Conservation (phyloP, 2,329 filamentous ascomycete species). For the Zymoseptoria crescenta region DNA sequence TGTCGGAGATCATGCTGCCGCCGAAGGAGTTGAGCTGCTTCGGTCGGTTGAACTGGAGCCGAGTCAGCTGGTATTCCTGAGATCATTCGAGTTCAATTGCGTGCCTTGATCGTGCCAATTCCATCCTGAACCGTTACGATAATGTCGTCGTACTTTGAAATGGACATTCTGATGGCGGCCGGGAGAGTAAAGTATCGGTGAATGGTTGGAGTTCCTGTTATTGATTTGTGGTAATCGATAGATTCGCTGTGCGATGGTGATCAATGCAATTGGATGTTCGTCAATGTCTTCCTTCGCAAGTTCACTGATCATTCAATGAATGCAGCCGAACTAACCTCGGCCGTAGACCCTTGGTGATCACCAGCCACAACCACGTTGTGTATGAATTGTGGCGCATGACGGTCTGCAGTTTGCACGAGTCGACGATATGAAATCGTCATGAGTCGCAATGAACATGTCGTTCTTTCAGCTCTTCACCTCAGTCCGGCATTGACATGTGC, state of each 20-base stretch:
- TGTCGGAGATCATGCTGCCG: conserved; percentile 19
- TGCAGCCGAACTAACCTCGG: neutral
- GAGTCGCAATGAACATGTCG: neutral
- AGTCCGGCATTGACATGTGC: neutral
- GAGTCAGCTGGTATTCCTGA: neutral
- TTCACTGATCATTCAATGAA: neutral
- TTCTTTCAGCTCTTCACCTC: neutral
- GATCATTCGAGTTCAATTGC: neutral
- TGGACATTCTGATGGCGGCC: neutral
- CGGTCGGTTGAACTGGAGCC: conserved; percentile 21
- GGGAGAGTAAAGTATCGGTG: neutral
- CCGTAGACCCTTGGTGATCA: neutral
- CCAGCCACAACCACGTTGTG: neutral
- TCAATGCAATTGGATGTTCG: neutral
- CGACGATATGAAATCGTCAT: neutral
- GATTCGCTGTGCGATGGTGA: neutral
- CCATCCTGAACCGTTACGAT: conserved; percentile 19
- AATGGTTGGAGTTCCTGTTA: too few relatives aligned
- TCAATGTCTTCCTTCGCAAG: neutral
- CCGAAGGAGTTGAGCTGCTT: conserved; percentile 23
- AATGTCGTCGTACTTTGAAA: conserved; percentile 17
- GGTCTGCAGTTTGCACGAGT: neutral
- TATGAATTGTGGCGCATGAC: neutral
- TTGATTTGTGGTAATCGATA: too few relatives aligned
- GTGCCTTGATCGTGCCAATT: conserved; percentile 22